Evolutionary conservation across 225 moss, liverwort and hornwort genomes (phyloP), one percentile per base, ranked within the genome.

Genomic region (Marchantia polymorpha): DNA sequence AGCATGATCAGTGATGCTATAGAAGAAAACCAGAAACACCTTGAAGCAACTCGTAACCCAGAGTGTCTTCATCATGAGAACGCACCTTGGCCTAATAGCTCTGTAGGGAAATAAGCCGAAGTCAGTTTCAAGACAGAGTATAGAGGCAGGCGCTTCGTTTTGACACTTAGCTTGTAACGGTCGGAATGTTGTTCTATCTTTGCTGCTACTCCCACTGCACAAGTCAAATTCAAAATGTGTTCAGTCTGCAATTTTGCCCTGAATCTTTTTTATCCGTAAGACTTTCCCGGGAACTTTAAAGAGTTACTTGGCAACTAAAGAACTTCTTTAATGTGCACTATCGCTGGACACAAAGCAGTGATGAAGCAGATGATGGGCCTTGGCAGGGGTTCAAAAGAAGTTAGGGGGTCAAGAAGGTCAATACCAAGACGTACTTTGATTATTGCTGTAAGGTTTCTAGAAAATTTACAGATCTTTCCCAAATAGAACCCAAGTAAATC

Each of bases 141-240:
- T 79, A 97, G 84, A 12, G 93, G 91, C 27, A 90, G 90, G 56
- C 93, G 93, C 64, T 92, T 92, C 14, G 90, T 89, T 87, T 94
- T 86, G 60, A 87, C 85, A 65, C 89, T 90, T 59, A 81, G 87
- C 87, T 90, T 92, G 77, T 95, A 93, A 48, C 91, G 90, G 83
- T 99, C 95, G 6, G 97, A 99, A 80, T 99, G 94, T 48, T 93
- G 90, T 67, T 94, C 93, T 70, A 99, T 91, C 78, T 95, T 92
- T 30, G 92, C 91, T 59, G 90, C 92, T 56, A 92, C 79, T 60
- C 92, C 96, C 66, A 89, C 92, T 93, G 89, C 83, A 80, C 19
- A 31, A 52, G 25, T 11, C 20, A 52, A 73, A 26, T 73, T 52
- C 48, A 25, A 52, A 52, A 52, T n/a, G 12, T 19, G 4, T 9